These are phyloP conservation scores for Daedaleopsis sinensis DNA, from an alignment of 768 basidiomycete genomes.

Conservation along the genomic window DNA sequence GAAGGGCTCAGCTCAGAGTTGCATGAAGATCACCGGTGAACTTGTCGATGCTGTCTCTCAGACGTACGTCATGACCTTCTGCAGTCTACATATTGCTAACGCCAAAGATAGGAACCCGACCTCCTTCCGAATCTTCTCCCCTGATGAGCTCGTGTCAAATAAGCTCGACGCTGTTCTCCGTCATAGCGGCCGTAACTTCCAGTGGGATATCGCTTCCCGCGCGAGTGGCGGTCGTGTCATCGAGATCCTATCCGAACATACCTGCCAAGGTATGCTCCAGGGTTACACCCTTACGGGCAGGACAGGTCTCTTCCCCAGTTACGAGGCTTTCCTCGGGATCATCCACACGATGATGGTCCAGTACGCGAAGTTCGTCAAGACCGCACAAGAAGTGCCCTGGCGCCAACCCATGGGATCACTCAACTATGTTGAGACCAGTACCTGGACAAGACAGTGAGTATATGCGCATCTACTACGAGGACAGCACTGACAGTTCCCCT, in stretches of 20 bases:
- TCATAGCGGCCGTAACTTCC: conserved; percentile 71
- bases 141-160: conserved; percentile 86
- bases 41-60: conserved; percentile 60
- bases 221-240: conserved; percentile 80
- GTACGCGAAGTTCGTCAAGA: conserved; percentile 88
- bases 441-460: conserved; percentile 68
- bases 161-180: conserved; percentile 85
- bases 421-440: conserved; percentile 89
- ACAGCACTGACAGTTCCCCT: neutral
- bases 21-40: conserved; percentile 72
- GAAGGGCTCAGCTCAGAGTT: conserved; percentile 65
- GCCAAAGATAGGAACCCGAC: conserved; percentile 59
- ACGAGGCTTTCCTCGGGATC: conserved; percentile 92
- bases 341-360: conserved; percentile 90
- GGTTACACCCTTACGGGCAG: conserved; percentile 91
- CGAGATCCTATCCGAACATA: conserved; percentile 89
- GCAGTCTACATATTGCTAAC: neutral
- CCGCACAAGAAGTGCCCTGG: conserved; percentile 74
- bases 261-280: conserved; percentile 89
- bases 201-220: conserved; percentile 77
- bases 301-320: conserved; percentile 84
- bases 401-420: conserved; percentile 69
- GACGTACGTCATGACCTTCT: conserved; percentile 40
- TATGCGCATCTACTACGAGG: too few relatives aligned
- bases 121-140: conserved; percentile 87